Evolutionary conservation across 768 basidiomycete genomes (phyloP).

Genomic region (Amanita pallidorosea): DNA sequence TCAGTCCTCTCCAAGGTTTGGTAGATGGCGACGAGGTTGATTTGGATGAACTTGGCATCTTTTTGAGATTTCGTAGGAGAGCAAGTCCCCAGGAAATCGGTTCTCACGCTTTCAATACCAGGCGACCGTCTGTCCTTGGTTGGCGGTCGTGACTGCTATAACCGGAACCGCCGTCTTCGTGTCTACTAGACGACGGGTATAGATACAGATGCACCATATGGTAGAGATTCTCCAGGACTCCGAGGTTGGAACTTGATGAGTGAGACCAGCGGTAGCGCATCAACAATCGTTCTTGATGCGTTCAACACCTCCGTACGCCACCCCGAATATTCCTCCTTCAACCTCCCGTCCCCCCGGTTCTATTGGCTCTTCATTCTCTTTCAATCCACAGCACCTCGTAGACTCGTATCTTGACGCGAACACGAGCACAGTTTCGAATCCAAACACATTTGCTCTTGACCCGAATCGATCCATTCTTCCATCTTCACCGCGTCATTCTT

Average conservation of each 20-base stretch:
- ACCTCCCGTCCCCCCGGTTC: constrained; percentile 54
- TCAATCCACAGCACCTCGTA: constrained; percentile 68
- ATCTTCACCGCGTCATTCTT: constrained; percentile 60
- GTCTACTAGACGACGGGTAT: too few species aligned
- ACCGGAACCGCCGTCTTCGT: too few species aligned
- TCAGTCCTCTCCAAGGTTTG: not conserved
- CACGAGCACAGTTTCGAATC: constrained; percentile 45
- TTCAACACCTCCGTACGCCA: constrained; percentile 41
- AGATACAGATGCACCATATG: too few species aligned
- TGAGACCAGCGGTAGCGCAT: too few species aligned
- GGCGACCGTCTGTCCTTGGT: too few species aligned
- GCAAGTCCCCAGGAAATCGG: too few species aligned
- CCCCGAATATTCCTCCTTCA: constrained; percentile 39
- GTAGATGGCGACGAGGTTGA: not conserved
- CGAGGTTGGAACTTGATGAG: too few species aligned
- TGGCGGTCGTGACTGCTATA: too few species aligned
- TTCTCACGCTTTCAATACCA: not conserved
- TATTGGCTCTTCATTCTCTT: constrained; percentile 74
- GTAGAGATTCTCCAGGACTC: too few species aligned
- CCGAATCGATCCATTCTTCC: constrained; percentile 73
- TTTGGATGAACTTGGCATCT: not conserved
- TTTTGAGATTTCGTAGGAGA: not conserved
- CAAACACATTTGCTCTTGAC: constrained; percentile 53
- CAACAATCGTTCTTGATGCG: constrained; percentile 16
- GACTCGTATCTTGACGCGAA: constrained; percentile 62